A percentile compares a stretch with the other conserved stretches of the same genome.
Conservation (phyloP, 768 basidiomycete species). For the Tylopilus sp. region DNA sequence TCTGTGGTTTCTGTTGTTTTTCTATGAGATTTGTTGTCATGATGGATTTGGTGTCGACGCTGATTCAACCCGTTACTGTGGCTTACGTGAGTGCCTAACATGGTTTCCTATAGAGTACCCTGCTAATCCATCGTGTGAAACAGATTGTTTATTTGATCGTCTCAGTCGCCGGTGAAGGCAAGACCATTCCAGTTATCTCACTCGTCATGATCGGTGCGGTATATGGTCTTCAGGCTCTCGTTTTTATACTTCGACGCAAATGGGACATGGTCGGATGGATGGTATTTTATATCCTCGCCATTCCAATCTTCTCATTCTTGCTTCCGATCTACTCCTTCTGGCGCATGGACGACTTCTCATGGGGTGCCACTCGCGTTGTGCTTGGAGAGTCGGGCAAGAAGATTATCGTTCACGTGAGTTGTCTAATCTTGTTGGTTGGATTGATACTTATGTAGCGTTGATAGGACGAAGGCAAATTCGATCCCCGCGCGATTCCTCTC, state of each 20-base stretch:
- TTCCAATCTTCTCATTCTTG: constrained; percentile 91
- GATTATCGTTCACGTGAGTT: constrained; percentile 84
- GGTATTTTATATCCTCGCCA: constrained; percentile 92
- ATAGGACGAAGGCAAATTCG: constrained; percentile 97
- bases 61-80: constrained; percentile 82
- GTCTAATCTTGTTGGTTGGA: background rate
- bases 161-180: constrained; percentile 62
- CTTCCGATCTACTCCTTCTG: constrained; percentile 95
- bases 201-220: constrained; percentile 92
- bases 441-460: constrained; percentile 5
- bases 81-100: constrained; percentile 68
- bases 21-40: constrained; percentile 99
- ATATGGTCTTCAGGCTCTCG: constrained; percentile 90
- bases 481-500: constrained; percentile 87
- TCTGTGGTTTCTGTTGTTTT: constrained; percentile 98
- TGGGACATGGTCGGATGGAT: constrained; percentile 99
- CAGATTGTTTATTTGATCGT: constrained; percentile 89
- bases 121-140: constrained; percentile 6
- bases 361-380: constrained; percentile 91
- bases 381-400: constrained; percentile 95
- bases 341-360: constrained; percentile 97
- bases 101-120: background rate
- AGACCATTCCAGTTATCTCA: constrained; percentile 73
- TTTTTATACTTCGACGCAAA: constrained; percentile 88
- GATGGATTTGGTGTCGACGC: constrained; percentile 88